Evolutionary conservation across 1,284 basidiomycete species (phyloP), one percentile per base, ranked within the genome.

Genomic region (Cryptococcus sp.): DNA sequence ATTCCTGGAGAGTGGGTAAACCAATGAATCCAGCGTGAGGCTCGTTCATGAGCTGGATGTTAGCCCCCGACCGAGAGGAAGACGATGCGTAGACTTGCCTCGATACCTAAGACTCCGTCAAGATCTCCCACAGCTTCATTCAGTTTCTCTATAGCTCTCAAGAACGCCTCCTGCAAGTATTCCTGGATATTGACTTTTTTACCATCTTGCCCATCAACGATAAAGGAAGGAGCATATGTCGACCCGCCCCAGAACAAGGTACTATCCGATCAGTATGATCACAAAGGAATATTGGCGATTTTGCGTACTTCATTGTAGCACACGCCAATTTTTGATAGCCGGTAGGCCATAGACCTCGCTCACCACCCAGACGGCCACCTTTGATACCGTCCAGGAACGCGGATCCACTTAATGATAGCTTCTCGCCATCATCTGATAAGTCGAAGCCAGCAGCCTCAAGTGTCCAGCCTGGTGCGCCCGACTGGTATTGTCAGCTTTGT

Each of bases 1-100:
- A 98, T 28, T 78, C 78, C 63, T 97, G 85, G 48, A 97, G 81
- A 2, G 89, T 90, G 39, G 83, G 79, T 2, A 94, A 77, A 52
- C 87, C 83, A 55, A 96, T 84, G 67, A 92, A 96, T 22, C 94
- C 96, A 64, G 86, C 81, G 75, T 98, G 93, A 0, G 94, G 94
- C 73, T 98, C 94, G 65, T 98, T 98, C 82, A 97, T 87, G 70
- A 90, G 82, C 87, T 91, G 54, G 52, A 7, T n/a, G 18, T 25
- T 13, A 34, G 25, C 37, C 25, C 16, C 7, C 14, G 25, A n/a
- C 1, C n/a, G 24, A 42, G 4, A 32, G n/a, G 16, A 18, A 18
- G 19, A 31, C 19, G 41, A 22, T 31, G 4, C 11, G 18, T 19
- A 25, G 14, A 36, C 77, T 28, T 57, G 87, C 88, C 81, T 98